These are phyloP conservation scores for Blepharisma japonicum DNA, from an alignment of 73 alveolate genomes.

Conservation along the genomic window DNA sequence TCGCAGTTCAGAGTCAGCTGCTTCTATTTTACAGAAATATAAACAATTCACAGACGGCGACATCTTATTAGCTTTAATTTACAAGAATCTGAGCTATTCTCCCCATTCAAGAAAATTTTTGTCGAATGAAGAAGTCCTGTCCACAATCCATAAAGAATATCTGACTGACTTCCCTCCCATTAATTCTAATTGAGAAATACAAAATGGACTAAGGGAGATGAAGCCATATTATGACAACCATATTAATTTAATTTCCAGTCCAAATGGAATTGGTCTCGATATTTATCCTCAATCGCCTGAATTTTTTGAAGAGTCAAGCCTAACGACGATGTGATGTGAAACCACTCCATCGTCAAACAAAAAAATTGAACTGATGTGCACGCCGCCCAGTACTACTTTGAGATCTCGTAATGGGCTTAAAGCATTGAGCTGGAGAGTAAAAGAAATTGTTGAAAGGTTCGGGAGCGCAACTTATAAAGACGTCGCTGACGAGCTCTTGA, in stretches of 20 bases:
- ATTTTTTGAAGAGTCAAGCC: too few species aligned
- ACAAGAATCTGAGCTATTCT: neutral
- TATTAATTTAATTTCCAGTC: neutral
- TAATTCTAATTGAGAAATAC: neutral
- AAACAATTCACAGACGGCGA: neutral
- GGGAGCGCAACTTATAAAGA: slow-evolving; percentile 67
- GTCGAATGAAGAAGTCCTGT: neutral
- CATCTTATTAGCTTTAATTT: neutral
- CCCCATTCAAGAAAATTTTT: neutral
- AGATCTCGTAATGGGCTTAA: slow-evolving; percentile 50
- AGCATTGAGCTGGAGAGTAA: slow-evolving; percentile 64
- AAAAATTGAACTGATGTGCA: neutral
- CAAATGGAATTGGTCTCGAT: neutral
- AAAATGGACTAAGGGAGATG: neutral
- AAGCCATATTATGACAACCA: neutral
- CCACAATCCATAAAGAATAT: slow-evolving; percentile 3
- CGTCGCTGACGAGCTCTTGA: slow-evolving; percentile 66
- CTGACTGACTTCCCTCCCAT: slow-evolving; percentile 5
- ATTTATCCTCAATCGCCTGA: too few species aligned
- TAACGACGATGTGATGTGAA: too few species aligned
- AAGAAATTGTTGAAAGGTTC: slow-evolving; percentile 54
- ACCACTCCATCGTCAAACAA: too few species aligned
- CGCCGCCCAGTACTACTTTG: neutral
- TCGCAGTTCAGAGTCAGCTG: neutral
- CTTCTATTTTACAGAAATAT: neutral